Conservation (phyloP, 257 asterid species). For the Euphrasia confusa region DNA sequence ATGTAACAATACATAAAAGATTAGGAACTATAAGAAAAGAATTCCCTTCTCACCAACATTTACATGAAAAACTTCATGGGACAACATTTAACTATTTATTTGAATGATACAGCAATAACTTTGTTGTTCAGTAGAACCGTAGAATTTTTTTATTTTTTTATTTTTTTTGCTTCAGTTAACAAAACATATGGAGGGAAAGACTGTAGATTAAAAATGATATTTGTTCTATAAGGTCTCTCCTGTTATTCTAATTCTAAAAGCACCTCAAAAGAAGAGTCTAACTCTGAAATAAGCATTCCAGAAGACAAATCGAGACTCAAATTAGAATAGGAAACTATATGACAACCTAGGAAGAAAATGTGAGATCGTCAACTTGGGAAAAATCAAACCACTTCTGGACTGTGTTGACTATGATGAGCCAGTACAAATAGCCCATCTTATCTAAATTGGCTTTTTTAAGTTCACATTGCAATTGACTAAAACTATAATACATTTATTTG, state of each 20-base stretch:
- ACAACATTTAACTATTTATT: background rate
- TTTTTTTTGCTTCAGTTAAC: background rate
- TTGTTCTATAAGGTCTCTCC: background rate
- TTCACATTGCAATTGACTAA: background rate
- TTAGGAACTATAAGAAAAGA: background rate
- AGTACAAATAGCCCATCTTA: slow-evolving; percentile 5
- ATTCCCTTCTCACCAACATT: slow-evolving; percentile 7
- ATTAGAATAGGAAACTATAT: background rate
- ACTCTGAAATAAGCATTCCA: slow-evolving; percentile 2
- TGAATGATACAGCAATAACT: background rate
- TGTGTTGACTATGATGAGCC: slow-evolving; percentile 11
- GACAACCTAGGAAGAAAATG: slow-evolving; percentile 15
- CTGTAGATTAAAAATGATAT: background rate
- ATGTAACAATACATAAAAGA: slow-evolving; percentile 12
- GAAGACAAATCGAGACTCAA: slow-evolving; percentile 4
- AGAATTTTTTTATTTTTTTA: background rate
- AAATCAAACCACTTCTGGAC: slow-evolving; percentile 7
- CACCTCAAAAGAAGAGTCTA: slow-evolving; percentile 11
- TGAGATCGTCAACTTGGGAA: background rate
- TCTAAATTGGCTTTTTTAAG: slow-evolving; percentile 13
- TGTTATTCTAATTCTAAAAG: slow-evolving; percentile 11
- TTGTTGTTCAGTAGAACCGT: background rate
- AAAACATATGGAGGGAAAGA: background rate
- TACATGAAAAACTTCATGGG: slow-evolving; percentile 6
- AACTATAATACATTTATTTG: too few species aligned